Percentiles rank a stretch among this genome's conserved stretches.
Evolutionary conservation across 202 grass and related monocot genomes (phyloP).

Genomic region (Carex sylvatica): DNA sequence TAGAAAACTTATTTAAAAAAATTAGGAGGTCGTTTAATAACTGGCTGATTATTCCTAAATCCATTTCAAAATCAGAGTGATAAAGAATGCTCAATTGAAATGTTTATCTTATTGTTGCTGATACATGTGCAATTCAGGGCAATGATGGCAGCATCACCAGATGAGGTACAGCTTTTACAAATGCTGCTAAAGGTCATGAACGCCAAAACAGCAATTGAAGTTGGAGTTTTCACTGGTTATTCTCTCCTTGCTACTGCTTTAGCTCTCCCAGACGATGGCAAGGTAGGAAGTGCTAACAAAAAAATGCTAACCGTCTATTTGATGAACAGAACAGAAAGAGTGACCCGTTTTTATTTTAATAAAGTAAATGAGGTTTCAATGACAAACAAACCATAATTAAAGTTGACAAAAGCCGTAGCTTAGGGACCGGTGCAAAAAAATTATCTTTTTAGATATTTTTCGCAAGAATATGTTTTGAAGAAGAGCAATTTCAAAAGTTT

Average conservation of each 20-base stretch:
- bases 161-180: constrained; percentile 39
- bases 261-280: constrained; percentile 57
- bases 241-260: constrained; percentile 60
- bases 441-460: background rate
- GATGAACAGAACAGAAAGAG: background rate
- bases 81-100: background rate
- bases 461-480: background rate
- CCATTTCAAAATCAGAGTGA: background rate
- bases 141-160: constrained; percentile 50
- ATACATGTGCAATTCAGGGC: background rate
- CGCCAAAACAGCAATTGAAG: constrained; percentile 53
- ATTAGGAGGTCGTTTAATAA: background rate
- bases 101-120: background rate
- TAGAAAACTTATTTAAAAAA: background rate
- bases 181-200: constrained; percentile 55
- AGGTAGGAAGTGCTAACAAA: constrained; percentile 15
- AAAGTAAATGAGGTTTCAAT: background rate
- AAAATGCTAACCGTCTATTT: background rate
- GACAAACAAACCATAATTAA: background rate
- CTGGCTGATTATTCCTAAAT: background rate
- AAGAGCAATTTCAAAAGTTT: background rate
- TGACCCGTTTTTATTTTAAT: background rate
- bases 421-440: background rate
- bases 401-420: background rate
- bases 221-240: constrained; percentile 67